A percentile compares a stretch with the other conserved stretches of the same genome.
phyloP scores from a whole-genome alignment of 108 stramenopile genomes.

The Skeletonema grethae region DNA sequence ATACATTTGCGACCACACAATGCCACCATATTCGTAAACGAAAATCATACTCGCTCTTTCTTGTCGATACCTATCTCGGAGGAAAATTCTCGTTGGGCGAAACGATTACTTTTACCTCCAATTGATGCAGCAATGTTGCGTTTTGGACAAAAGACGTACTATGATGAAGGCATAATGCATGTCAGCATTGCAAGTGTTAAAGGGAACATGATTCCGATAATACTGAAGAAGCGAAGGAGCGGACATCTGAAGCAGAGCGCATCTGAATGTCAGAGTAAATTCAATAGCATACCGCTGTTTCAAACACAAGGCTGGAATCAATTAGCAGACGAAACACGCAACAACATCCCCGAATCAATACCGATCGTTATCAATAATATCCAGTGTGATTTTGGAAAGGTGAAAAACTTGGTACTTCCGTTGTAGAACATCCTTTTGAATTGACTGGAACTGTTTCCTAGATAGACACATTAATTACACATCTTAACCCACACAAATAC shows the following conservation, averaged over 20 bases:
- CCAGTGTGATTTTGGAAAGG: constrained; percentile 35
- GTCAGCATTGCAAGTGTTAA: constrained; percentile 47
- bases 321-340: not conserved
- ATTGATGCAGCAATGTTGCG: constrained; percentile 37
- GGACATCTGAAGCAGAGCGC: not conserved
- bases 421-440: not conserved
- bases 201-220: constrained; percentile 33
- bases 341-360: constrained; percentile 25
- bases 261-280: not conserved
- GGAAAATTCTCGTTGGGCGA: constrained; percentile 29
- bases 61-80: constrained; percentile 30
- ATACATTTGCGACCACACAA: constrained; percentile 27
- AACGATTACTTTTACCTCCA: constrained; percentile 26
- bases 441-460: not conserved
- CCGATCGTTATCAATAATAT: constrained; percentile 24
- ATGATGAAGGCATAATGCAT: constrained; percentile 38
- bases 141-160: constrained; percentile 34
- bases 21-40: constrained; percentile 34
- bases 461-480: too few relatives aligned
- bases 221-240: constrained; percentile 6
- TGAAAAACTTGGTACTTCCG: constrained; percentile 15
- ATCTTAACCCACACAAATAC: not conserved
- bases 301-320: not conserved
- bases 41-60: constrained; percentile 32
- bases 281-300: constrained; percentile 24